phyloP scores from a whole-genome alignment of 2,329 filamentous ascomycete genomes.

The Aureobasidium sp. region DNA sequence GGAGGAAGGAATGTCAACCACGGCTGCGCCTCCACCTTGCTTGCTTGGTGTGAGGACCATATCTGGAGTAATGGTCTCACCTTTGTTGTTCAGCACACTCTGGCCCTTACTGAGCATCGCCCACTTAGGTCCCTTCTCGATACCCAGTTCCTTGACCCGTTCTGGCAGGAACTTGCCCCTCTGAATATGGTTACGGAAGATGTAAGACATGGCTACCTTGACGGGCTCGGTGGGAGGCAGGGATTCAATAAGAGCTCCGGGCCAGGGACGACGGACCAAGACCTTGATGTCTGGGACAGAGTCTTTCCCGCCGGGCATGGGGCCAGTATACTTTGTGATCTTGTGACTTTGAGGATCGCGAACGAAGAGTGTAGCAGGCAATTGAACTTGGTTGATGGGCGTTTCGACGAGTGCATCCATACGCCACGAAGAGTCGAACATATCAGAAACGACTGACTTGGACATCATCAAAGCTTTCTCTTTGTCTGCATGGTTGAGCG shows the following conservation, averaged over 20 bases:
- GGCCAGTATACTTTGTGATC: conserved; percentile 64
- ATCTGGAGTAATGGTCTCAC: conserved; percentile 67
- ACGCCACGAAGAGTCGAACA: conserved; percentile 73
- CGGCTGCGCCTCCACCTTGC: conserved; percentile 65
- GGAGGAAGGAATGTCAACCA: conserved; percentile 68
- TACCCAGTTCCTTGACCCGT: conserved; percentile 57
- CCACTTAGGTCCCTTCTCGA: conserved; percentile 55
- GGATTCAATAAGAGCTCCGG: conserved; percentile 53
- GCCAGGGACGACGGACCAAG: conserved; percentile 71
- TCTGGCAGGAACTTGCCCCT: conserved; percentile 72
- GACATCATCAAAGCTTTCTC: conserved; percentile 37
- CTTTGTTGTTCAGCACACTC: conserved; percentile 57
- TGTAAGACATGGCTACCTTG: conserved; percentile 71
- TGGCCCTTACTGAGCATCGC: conserved; percentile 55
- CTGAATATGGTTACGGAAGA: conserved; percentile 67
- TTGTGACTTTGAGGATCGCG: conserved; percentile 55
- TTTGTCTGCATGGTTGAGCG: conserved; percentile 31
- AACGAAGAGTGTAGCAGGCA: conserved; percentile 65
- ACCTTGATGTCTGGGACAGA: conserved; percentile 59
- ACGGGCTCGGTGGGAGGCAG: conserved; percentile 65
- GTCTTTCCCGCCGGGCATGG: conserved; percentile 47
- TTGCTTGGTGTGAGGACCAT: conserved; percentile 71
- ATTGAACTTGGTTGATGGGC: conserved; percentile 57
- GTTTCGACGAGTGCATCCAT: conserved; percentile 63
- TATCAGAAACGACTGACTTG: conserved; percentile 60